A percentile compares a stretch with the other conserved stretches of the same genome.
Conservation (phyloP, 2,329 filamentous ascomycete genomes). For the Pseudodiploospora longispora region DNA sequence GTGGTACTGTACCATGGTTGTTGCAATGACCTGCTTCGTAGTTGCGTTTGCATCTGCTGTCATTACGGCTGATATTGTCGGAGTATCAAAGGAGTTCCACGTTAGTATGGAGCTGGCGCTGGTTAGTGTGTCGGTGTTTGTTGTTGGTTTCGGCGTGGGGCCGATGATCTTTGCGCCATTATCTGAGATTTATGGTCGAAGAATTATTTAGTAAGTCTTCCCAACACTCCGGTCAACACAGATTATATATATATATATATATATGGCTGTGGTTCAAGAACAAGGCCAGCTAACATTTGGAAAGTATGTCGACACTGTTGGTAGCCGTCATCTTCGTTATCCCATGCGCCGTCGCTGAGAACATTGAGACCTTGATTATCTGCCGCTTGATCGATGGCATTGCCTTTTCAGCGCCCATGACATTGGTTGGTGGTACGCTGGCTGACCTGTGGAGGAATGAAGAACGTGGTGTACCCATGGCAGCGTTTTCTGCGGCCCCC, state of each 20-base stretch:
- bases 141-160: conserved; percentile 73
- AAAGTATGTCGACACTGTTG: conserved; percentile 50
- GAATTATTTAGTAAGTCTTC: conserved; percentile 54
- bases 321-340: conserved; percentile 73
- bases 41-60: conserved; percentile 65
- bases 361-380: conserved; percentile 68
- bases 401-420: conserved; percentile 80
- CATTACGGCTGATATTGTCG: conserved; percentile 67
- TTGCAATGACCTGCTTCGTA: conserved; percentile 67
- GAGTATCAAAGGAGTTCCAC: conserved; percentile 54
- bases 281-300: conserved; percentile 6
- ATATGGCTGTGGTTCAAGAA: neutral
- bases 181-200: conserved; percentile 66
- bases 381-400: conserved; percentile 74
- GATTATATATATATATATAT: neutral
- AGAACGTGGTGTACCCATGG: conserved; percentile 81
- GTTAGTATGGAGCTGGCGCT: conserved; percentile 67
- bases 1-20: conserved; percentile 81
- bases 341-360: conserved; percentile 67
- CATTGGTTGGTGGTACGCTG: conserved; percentile 72
- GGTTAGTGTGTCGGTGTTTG: conserved; percentile 66
- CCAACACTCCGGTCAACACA: neutral
- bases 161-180: conserved; percentile 75
- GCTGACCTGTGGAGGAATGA: conserved; percentile 80
- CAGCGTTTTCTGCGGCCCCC: conserved; percentile 73